Conservation (phyloP, 1,139 yeast species). For the Kluyveromyces sp. region DNA sequence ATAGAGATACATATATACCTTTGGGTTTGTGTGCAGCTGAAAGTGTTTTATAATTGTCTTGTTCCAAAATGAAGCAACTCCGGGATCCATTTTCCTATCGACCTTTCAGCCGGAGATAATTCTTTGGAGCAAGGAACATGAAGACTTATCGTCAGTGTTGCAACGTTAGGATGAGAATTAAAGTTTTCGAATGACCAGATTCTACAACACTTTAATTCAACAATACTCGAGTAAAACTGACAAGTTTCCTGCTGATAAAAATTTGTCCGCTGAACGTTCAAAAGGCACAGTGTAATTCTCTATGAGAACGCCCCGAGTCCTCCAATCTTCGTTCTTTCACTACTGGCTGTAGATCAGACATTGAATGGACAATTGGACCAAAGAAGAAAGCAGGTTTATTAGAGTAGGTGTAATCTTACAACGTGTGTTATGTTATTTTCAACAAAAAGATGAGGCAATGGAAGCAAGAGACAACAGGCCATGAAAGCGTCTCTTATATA, state of each 20-base stretch:
- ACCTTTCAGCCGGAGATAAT: no score
- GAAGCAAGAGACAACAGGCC: not conserved
- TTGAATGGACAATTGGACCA: not conserved
- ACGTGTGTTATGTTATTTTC: not conserved
- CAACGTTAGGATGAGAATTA: not conserved
- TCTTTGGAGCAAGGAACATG: not conserved
- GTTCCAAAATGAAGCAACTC: no score
- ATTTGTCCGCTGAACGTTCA: not conserved
- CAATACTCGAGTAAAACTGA: not conserved
- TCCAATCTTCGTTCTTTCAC: not conserved
- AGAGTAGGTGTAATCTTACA: not conserved
- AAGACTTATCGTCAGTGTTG: not conserved
- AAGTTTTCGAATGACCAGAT: not conserved
- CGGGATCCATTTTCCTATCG: no score
- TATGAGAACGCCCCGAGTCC: not conserved
- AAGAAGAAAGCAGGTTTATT: not conserved
- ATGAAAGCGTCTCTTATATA: slow-evolving; percentile 1
- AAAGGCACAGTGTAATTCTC: not conserved
- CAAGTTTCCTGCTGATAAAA: no score
- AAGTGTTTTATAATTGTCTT: not conserved
- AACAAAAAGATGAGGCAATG: not conserved
- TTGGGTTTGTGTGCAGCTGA: not conserved
- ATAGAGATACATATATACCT: not conserved
- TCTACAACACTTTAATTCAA: not conserved
- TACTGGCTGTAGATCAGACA: not conserved